Evolutionary conservation across 495 filamentous ascomycete species (phyloP), one percentile per base, ranked within the genome.

Genomic region (Neurospora sp.): DNA sequence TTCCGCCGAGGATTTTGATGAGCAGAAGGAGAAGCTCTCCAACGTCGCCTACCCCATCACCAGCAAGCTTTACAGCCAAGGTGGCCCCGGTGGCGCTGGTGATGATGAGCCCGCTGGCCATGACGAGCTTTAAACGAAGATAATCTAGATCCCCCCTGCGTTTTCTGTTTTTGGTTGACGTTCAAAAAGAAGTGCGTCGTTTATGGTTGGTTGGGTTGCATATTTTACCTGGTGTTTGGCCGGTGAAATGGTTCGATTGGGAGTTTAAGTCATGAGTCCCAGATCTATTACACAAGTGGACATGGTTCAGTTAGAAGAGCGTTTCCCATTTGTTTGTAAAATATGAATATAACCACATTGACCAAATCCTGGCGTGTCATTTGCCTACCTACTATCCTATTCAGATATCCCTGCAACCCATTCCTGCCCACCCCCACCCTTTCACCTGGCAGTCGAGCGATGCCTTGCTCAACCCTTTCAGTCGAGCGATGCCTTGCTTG

Each of bases 11-110:
- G 96, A 98, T 86, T 98, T 98, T 78, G 93, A 97, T 82, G 96
- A 99, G 89, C 94, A 98, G 87, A 97, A 95, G 89, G 95, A 99
- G 91, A 97, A 97, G 88, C 90, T 99, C 76, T 95, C 92, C 78
- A 90, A 91, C 84, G 92, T 98, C 72, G 96, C 96, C 31, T 98
- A 98, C 86, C 96, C 96, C 40, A 99, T 99, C 85, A 99, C 96
- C 79, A 95, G 92, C 87, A 99, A 99, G 89, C 86, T 97, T 71
- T 97, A 99, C 85, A 86, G 90, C 80, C 89, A 89, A 77, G 88
- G 89, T 40, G 88, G 85, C 70, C 86, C 86, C 24, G 87, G 82
- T 69, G 88, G 82, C 71, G 89, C 86, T 70, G 38, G 38, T 39
- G 92, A 90, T 45, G 89, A 96, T 74, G 93, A 97, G 86, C 88